Percentiles rank a stretch among this genome's conserved stretches.
Evolutionary conservation across 2,329 filamentous ascomycete species (phyloP).

Genomic region (Fusarium globosum): DNA sequence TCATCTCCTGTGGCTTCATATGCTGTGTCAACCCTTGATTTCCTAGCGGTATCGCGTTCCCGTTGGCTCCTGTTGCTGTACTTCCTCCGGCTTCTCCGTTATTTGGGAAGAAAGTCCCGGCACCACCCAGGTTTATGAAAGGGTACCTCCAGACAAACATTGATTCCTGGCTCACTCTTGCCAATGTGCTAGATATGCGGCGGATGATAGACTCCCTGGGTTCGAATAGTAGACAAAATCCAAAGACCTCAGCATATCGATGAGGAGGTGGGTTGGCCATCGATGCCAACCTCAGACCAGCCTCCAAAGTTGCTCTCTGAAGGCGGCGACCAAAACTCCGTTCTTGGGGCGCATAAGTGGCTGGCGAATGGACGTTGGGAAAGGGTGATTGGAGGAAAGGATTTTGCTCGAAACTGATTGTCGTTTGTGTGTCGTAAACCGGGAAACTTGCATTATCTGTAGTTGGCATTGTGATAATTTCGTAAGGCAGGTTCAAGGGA

Average conservation of each 20-base stretch:
- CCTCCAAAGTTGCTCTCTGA: conserved; percentile 73
- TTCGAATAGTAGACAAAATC: conserved; percentile 74
- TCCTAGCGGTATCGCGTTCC: conserved; percentile 43
- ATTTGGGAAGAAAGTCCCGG: conserved; percentile 71
- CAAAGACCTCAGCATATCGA: conserved; percentile 69
- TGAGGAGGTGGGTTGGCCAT: conserved; percentile 60
- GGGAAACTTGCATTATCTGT: conserved; percentile 66
- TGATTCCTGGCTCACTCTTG: conserved; percentile 51
- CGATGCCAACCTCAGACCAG: conserved; percentile 67
- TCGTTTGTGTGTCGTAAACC: conserved; percentile 45
- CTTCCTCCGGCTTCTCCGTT: conserved; percentile 5
- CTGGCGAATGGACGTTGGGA: conserved; percentile 55
- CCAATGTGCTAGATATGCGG: conserved; percentile 52
- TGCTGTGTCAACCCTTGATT: conserved; percentile 51
- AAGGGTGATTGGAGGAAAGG: conserved; percentile 44
- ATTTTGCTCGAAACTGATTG: conserved; percentile 31
- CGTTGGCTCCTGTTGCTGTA: background rate
- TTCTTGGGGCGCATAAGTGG: conserved; percentile 72
- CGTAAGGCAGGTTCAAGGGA: conserved; percentile 50
- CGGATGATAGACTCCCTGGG: conserved; percentile 59
- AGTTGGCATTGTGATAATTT: conserved; percentile 63
- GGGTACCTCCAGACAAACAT: conserved; percentile 70
- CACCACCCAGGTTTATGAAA: conserved; percentile 73
- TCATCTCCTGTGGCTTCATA: conserved; percentile 38
- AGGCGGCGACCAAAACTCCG: conserved; percentile 76